Conservation (phyloP, 768 basidiomycete species). For the Cantharellus anzutake region DNA sequence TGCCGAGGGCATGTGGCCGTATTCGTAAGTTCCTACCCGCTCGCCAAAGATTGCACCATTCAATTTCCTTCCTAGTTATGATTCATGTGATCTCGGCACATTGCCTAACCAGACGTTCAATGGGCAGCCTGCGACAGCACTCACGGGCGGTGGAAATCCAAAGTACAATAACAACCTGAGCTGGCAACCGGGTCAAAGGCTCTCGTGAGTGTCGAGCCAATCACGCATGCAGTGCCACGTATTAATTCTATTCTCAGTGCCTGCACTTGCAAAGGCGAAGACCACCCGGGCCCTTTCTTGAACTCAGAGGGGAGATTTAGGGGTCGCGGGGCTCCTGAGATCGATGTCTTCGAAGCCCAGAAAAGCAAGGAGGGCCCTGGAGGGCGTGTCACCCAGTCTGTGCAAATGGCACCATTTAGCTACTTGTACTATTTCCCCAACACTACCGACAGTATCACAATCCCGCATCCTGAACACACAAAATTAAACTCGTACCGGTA, state of each 20-base stretch:
- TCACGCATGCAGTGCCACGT: neutral
- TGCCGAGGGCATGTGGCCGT: slow-evolving; percentile 48
- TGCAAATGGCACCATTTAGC: slow-evolving; percentile 48
- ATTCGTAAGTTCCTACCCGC: slow-evolving; percentile 2
- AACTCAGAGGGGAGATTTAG: slow-evolving; percentile 45
- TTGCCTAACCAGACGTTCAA: slow-evolving; percentile 59
- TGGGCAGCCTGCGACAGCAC: slow-evolving; percentile 41
- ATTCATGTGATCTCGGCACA: slow-evolving; percentile 86
- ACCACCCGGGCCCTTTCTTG: slow-evolving; percentile 53
- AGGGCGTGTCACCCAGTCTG: slow-evolving; percentile 56
- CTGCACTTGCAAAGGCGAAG: slow-evolving; percentile 55
- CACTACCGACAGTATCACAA: slow-evolving; percentile 26
- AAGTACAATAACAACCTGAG: slow-evolving; percentile 45
- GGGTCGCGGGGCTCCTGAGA: slow-evolving; percentile 65
- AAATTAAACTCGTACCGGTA: slow-evolving; percentile 49
- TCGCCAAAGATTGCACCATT: slow-evolving; percentile 21
- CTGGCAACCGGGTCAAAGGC: slow-evolving; percentile 28
- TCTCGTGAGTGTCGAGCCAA: slow-evolving; percentile 19
- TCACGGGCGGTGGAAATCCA: slow-evolving; percentile 28
- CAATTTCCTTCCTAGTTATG: slow-evolving; percentile 45
- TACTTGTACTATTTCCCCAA: slow-evolving; percentile 25
- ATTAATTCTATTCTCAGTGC: slow-evolving; percentile 20
- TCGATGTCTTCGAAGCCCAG: slow-evolving; percentile 67
- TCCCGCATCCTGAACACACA: slow-evolving; percentile 34
- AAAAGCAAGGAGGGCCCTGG: slow-evolving; percentile 29